phyloP scores from a whole-genome alignment of 140 eudicot species.

The Anethum foeniculum region DNA sequence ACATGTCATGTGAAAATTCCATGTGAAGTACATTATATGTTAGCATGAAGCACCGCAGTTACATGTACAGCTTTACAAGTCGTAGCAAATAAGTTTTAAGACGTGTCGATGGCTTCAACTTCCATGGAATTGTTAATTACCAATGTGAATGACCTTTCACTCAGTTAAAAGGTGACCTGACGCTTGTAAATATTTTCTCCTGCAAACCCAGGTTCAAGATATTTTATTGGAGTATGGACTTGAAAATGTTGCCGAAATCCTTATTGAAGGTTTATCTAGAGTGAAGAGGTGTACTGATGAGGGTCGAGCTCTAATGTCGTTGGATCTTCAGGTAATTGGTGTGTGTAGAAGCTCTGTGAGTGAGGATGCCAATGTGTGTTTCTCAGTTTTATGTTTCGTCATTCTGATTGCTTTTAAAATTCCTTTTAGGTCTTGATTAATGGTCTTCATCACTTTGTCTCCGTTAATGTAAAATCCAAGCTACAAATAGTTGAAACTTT shows the following conservation, averaged over 20 bases:
- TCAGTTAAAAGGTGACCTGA: not conserved
- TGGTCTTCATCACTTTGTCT: conserved; percentile 79
- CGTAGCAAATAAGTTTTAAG: not conserved
- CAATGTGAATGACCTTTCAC: not conserved
- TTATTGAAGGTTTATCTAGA: conserved; percentile 81
- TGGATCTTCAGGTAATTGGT: conserved; percentile 80
- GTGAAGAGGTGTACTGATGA: conserved; percentile 92
- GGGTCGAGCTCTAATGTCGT: conserved; percentile 95
- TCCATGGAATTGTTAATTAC: not conserved
- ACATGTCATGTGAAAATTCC: not conserved
- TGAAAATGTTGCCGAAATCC: conserved; percentile 76
- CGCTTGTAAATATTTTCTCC: not conserved
- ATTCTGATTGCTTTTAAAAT: conserved; percentile 1
- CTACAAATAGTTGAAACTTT: conserved; percentile 74
- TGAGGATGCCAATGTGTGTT: not conserved
- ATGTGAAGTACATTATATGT: not conserved
- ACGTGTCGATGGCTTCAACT: not conserved
- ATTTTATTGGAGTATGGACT: conserved; percentile 71
- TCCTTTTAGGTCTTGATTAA: conserved; percentile 78
- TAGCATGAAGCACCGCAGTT: not conserved
- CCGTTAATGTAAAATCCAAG: conserved; percentile 62
- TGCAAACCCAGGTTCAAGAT: conserved; percentile 59
- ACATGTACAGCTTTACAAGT: not conserved
- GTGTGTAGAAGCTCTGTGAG: not conserved
- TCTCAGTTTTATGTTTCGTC: conserved; percentile 5